Conservation (phyloP, 192 early-diverging fungal species). For the Entophlyctis helioformis region DNA sequence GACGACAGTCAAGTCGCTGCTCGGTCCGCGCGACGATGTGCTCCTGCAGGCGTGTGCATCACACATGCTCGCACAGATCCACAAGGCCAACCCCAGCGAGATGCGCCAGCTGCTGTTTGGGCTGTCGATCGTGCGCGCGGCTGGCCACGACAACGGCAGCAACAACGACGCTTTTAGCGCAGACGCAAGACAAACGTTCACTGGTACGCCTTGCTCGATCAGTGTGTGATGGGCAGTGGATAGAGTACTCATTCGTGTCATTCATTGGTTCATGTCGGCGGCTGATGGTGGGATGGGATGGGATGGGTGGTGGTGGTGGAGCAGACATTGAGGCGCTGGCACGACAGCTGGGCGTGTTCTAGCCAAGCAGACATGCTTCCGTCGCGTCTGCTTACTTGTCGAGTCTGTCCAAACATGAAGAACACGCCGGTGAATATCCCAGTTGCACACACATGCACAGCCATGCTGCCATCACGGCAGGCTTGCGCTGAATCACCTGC, state of each 20-base stretch:
- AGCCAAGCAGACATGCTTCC: background rate
- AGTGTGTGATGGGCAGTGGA: background rate
- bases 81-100: constrained; percentile 1
- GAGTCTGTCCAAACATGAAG: constrained; percentile 15
- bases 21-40: constrained; percentile 5
- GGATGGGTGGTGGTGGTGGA: background rate
- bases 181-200: constrained; percentile 3
- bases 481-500: constrained; percentile 32
- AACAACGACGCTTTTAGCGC: background rate
- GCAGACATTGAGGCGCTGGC: background rate
- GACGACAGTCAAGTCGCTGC: constrained; percentile 4
- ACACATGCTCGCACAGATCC: constrained; percentile 7
- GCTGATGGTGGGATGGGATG: constrained; percentile 3
- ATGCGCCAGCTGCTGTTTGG: constrained; percentile 5
- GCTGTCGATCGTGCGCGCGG: constrained; percentile 1
- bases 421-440: background rate
- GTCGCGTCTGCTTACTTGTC: constrained; percentile 53
- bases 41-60: constrained; percentile 7
- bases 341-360: background rate
- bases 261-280: constrained; percentile 4
- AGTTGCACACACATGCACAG: background rate
- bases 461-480: background rate
- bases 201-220: background rate
- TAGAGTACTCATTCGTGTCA: background rate
- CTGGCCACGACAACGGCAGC: background rate